Evolutionary conservation across 306 rosid species (phyloP), one percentile per base, ranked within the genome.

Genomic region (barrel medic (Medicago truncatula)): DNA sequence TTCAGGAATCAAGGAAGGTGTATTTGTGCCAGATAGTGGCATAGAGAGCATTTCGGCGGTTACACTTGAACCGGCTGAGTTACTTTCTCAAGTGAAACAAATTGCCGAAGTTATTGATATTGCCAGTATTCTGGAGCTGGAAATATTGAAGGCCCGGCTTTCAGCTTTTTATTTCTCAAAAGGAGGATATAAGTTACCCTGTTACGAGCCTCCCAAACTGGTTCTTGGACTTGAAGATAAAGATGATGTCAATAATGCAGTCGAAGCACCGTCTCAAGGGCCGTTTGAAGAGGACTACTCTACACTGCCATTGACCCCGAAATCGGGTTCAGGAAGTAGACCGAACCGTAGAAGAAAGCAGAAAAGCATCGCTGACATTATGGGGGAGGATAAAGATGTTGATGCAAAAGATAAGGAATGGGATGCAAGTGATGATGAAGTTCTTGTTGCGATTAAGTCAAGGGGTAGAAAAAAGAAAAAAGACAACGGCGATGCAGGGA

Each of bases 321-420:
- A 77, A 36, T 14, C 65, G 16, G 86, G 67, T 39, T 76, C 78
- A 5, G 92, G 82, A 36, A 76, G 75, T 69, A 68, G 78, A 78
- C 65, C 58, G 2, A 65, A 58, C 78, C 88, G 66, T 18, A 73
- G 82, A 67, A 90, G 96, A 83, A 93, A 93, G 82, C 89, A 87
- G 86, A 90, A 88, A 81, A 89, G 86, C 80, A 89, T 93, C 59
- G 93, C 95, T 17, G 91, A 90, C 78, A 83, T 93, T 73, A 78
- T 93, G 81, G 89, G 77, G 71, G 86, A 59, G 56, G 80, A 81
- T 60, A 77, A 56, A 21, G 84, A 70, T 77, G 77, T 59, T 41
- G 71, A 47, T 75, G 11, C 61, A 28, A 81, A 63, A 80, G 60
- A 36, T 54, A 78, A 41, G 67, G 87, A 71, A 31, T 78, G 50